Evolutionary conservation across 164 flowering plant species (phyloP).

Genomic region (Macadamia integrifolia): DNA sequence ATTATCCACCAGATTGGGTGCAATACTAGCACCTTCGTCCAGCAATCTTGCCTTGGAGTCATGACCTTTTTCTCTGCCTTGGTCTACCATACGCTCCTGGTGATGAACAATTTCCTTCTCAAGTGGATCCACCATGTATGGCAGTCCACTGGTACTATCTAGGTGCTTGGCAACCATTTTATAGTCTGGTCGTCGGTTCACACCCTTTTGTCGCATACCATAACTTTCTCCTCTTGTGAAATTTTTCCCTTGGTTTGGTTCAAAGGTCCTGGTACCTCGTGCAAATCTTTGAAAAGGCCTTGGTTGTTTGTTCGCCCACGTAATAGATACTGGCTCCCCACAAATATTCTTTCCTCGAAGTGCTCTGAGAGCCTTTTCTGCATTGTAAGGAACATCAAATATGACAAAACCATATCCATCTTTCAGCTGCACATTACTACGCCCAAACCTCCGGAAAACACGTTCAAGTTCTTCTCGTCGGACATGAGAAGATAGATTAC

Average conservation of each 20-base stretch:
- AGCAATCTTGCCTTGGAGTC: slow-evolving; percentile 10
- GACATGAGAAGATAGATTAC: slow-evolving; percentile 38
- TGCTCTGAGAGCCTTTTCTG: slow-evolving; percentile 43
- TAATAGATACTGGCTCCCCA: slow-evolving; percentile 36
- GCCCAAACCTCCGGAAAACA: slow-evolving; percentile 44
- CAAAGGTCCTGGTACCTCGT: slow-evolving; percentile 18
- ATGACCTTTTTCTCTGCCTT: slow-evolving; percentile 17
- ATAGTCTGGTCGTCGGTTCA: slow-evolving; percentile 17
- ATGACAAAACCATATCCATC: slow-evolving; percentile 53
- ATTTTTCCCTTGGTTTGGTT: slow-evolving; percentile 15
- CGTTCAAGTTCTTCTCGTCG: slow-evolving; percentile 35
- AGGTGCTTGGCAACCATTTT: slow-evolving; percentile 10
- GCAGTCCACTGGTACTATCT: slow-evolving; percentile 9
- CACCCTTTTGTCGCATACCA: slow-evolving; percentile 14
- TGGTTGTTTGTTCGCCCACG: slow-evolving; percentile 57
- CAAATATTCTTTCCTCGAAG: slow-evolving; percentile 37
- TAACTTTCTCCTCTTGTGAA: slow-evolving; percentile 12
- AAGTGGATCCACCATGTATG: slow-evolving; percentile 12
- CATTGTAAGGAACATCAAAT: slow-evolving; percentile 36
- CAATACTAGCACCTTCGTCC: slow-evolving; percentile 22
- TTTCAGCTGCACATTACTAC: slow-evolving; percentile 31
- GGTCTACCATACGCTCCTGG: slow-evolving; percentile 13
- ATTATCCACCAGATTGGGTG: slow-evolving; percentile 22
- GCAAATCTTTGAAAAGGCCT: slow-evolving; percentile 17
- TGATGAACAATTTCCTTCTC: slow-evolving; percentile 17